phyloP scores from a whole-genome alignment of 2,329 filamentous ascomycete genomes.

The Aspergillus latus region DNA sequence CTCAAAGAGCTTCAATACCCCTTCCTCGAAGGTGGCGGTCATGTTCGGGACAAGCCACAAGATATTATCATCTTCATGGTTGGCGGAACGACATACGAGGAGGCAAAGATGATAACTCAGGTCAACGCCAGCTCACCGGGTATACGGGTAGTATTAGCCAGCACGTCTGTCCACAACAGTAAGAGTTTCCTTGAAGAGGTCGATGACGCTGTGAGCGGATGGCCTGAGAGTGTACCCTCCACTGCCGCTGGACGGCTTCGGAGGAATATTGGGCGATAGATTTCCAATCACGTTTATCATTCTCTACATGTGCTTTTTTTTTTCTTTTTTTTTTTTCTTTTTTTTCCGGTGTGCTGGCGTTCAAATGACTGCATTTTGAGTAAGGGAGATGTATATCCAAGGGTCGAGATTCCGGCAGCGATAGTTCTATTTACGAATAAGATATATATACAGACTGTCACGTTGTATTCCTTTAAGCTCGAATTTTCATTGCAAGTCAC shows the following conservation, averaged over 20 bases:
- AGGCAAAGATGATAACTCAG: slow-evolving; percentile 93
- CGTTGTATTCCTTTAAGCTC: background rate
- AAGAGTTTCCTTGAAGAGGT: slow-evolving; percentile 86
- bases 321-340: background rate
- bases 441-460: background rate
- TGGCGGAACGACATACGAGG: slow-evolving; percentile 91
- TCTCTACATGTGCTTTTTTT: background rate
- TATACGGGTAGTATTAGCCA: slow-evolving; percentile 82
- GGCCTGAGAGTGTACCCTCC: slow-evolving; percentile 70
- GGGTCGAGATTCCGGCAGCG: background rate
- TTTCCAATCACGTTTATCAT: background rate
- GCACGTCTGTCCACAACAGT: slow-evolving; percentile 85
- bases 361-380: slow-evolving; percentile 7
- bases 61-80: slow-evolving; percentile 95
- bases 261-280: slow-evolving; percentile 58
- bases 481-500: no score
- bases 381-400: slow-evolving; percentile 11
- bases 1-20: slow-evolving; percentile 86
- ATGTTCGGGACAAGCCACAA: slow-evolving; percentile 91
- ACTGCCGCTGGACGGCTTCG: slow-evolving; percentile 63
- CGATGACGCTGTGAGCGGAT: slow-evolving; percentile 79
- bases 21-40: slow-evolving; percentile 83
- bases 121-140: slow-evolving; percentile 90
- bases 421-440: background rate
- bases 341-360: slow-evolving; percentile 13